phyloP scores from a whole-genome alignment of 225 moss, liverwort and hornwort species.

The Physcomitrium patens region DNA sequence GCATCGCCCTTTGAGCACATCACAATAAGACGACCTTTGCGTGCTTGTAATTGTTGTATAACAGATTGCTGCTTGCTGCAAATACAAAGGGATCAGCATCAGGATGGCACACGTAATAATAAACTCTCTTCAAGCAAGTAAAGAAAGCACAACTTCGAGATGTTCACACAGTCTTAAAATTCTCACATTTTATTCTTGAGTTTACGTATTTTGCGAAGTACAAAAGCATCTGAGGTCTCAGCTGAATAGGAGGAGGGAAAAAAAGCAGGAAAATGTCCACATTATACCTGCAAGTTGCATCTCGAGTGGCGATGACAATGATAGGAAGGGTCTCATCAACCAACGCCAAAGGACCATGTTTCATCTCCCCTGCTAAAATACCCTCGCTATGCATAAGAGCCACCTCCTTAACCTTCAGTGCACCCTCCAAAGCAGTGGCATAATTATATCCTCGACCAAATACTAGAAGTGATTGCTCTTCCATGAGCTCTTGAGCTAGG shows the following conservation, averaged over 20 bases:
- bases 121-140: background rate
- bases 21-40: slow-evolving; percentile 95
- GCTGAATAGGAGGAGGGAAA: background rate
- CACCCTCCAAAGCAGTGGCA: slow-evolving; percentile 95
- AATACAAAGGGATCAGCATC: slow-evolving; percentile 10
- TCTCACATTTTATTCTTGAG: too few relatives aligned
- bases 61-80: slow-evolving; percentile 99
- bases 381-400: slow-evolving; percentile 99
- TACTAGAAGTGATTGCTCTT: slow-evolving; percentile 90
- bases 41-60: slow-evolving; percentile 95
- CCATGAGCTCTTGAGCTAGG: slow-evolving; percentile 86
- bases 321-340: slow-evolving; percentile 98
- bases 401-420: slow-evolving; percentile 97
- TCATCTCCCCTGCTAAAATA: slow-evolving; percentile 99
- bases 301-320: slow-evolving; percentile 94
- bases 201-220: background rate
- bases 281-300: slow-evolving; percentile 89
- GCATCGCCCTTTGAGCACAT: slow-evolving; percentile 99
- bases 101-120: slow-evolving; percentile 7
- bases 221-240: background rate
- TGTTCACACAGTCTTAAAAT: too few relatives aligned
- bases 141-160: background rate
- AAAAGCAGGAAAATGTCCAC: background rate
- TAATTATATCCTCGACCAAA: slow-evolving; percentile 99
- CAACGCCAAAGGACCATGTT: slow-evolving; percentile 93